Evolutionary conservation across 2,329 filamentous ascomycete species (phyloP).

Genomic region (Lachnellula willkommii): DNA sequence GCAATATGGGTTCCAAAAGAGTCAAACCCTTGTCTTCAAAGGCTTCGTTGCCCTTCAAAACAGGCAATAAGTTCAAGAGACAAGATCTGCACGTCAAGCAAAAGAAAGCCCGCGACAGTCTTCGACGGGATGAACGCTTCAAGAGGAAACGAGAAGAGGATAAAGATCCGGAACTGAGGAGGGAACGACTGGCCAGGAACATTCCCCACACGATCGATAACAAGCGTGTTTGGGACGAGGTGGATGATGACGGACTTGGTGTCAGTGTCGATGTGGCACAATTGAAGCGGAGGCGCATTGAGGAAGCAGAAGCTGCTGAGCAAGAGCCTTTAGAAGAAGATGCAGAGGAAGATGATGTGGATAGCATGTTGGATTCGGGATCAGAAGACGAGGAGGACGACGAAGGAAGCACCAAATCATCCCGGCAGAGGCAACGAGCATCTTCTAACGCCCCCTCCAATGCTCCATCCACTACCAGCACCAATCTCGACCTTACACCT

Average conservation of each 20-base stretch:
- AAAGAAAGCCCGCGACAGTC: slow-evolving; percentile 70
- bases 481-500: slow-evolving; percentile 59
- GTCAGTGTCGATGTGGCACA: slow-evolving; percentile 51
- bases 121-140: slow-evolving; percentile 71
- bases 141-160: slow-evolving; percentile 78
- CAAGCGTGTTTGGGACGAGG: slow-evolving; percentile 86
- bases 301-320: slow-evolving; percentile 42
- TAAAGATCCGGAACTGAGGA: slow-evolving; percentile 70
- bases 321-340: slow-evolving; percentile 37
- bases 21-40: slow-evolving; percentile 38
- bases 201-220: slow-evolving; percentile 75
- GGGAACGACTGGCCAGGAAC: slow-evolving; percentile 70
- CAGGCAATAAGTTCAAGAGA: slow-evolving; percentile 73
- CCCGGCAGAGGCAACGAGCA: slow-evolving; percentile 37
- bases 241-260: slow-evolving; percentile 55
- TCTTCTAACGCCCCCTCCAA: slow-evolving; percentile 40
- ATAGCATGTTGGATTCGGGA: slow-evolving; percentile 69
- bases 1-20: slow-evolving; percentile 45
- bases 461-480: slow-evolving; percentile 56
- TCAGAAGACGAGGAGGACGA: slow-evolving; percentile 45
- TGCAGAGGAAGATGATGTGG: slow-evolving; percentile 51
- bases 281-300: slow-evolving; percentile 52
- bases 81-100: slow-evolving; percentile 72
- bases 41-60: slow-evolving; percentile 46
- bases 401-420: slow-evolving; percentile 30